phyloP scores from a whole-genome alignment of 257 asterid species.

The Ballota nigra region DNA sequence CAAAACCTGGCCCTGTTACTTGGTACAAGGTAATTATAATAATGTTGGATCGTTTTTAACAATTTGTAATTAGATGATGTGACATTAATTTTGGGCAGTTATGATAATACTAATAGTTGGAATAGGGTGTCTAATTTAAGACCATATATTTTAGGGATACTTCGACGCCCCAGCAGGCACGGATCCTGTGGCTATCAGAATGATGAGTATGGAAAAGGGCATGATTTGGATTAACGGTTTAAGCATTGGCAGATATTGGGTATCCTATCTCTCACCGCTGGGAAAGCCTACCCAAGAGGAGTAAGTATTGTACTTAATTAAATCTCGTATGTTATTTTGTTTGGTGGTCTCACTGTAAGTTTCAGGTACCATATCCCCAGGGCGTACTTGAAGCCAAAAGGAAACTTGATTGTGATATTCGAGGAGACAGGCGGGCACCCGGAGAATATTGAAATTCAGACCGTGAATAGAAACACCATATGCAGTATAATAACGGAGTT shows the following conservation, averaged over 20 bases:
- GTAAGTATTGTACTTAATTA: conserved; percentile 31
- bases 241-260: conserved; percentile 90
- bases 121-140: too few relatives aligned
- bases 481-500: conserved; percentile 61
- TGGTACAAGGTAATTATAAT: conserved; percentile 80
- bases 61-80: too few relatives aligned
- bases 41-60: too few relatives aligned
- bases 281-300: conserved; percentile 77
- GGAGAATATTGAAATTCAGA: conserved; percentile 36
- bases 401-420: conserved; percentile 57
- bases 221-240: conserved; percentile 84
- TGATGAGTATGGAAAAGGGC: conserved; percentile 80
- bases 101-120: too few relatives aligned
- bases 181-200: conserved; percentile 62
- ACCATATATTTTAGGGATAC: conserved; percentile 39
- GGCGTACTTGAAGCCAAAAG: conserved; percentile 60
- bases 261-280: conserved; percentile 65
- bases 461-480: conserved; percentile 77
- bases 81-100: too few relatives aligned
- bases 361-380: conserved; percentile 80
- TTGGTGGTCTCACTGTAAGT: too few relatives aligned
- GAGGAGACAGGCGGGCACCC: conserved; percentile 87
- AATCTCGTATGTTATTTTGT: background rate
- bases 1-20: conserved; percentile 51
- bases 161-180: conserved; percentile 82